Percentiles rank a stretch among this genome's conserved stretches.
These are phyloP conservation scores for Tuctoria greenei DNA, from an alignment of 176 grass and related monocot genomes.

Conservation along the genomic window DNA sequence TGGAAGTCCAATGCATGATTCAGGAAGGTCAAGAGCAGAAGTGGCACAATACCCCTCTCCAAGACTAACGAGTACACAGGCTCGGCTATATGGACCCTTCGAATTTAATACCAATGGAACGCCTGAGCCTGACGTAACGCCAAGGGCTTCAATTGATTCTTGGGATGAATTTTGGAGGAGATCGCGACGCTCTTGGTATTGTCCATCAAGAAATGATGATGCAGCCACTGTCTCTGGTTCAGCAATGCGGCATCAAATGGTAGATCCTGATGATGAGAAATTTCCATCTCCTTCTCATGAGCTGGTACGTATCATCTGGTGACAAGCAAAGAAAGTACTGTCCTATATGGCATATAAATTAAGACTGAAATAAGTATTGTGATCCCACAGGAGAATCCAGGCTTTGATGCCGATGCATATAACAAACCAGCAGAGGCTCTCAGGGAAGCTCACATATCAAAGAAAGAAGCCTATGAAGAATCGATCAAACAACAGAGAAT, in stretches of 20 bases:
- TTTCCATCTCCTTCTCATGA: constrained; percentile 38
- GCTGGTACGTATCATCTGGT: constrained; percentile 27
- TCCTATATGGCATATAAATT: neutral
- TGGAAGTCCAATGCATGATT: constrained; percentile 28
- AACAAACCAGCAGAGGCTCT: constrained; percentile 60
- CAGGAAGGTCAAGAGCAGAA: constrained; percentile 37
- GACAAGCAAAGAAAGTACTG: neutral
- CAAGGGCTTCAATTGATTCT: constrained; percentile 26
- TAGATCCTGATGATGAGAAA: constrained; percentile 23
- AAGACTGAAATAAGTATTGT: constrained; percentile 13
- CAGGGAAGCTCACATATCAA: constrained; percentile 51
- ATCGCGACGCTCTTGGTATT: constrained; percentile 12
- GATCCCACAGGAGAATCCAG: constrained; percentile 37
- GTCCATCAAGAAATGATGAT: constrained; percentile 40
- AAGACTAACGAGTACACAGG: neutral
- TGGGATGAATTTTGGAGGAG: constrained; percentile 38
- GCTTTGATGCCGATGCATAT: constrained; percentile 50
- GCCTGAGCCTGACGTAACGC: neutral
- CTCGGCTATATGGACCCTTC: constrained; percentile 24
- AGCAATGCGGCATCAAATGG: constrained; percentile 3
- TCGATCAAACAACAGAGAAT: constrained; percentile 55
- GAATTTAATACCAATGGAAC: neutral
- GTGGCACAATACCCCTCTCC: neutral
- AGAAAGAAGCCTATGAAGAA: constrained; percentile 72
- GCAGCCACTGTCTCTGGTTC: constrained; percentile 27